phyloP scores from a whole-genome alignment of 495 filamentous ascomycete genomes.

The Trichoderma virens region DNA sequence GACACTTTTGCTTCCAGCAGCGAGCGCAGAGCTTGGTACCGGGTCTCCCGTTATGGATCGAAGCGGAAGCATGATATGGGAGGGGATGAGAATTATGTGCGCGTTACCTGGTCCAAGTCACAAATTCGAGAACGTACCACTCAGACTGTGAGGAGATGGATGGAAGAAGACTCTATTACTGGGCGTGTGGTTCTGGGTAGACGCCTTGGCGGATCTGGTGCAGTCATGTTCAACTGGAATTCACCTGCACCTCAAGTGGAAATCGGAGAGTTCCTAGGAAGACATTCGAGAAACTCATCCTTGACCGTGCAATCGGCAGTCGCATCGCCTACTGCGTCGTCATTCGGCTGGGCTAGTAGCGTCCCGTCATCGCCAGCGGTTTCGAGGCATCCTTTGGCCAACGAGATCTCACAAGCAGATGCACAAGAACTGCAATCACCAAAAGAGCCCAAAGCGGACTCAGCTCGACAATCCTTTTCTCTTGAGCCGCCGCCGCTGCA shows the following conservation, averaged over 20 bases:
- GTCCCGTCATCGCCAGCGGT: conserved; percentile 10
- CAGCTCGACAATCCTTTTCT: background rate
- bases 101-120: conserved; percentile 47
- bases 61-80: conserved; percentile 46
- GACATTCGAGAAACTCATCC: conserved; percentile 12
- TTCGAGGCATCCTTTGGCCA: conserved; percentile 6
- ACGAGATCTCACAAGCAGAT: background rate
- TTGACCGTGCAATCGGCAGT: conserved; percentile 7
- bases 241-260: conserved; percentile 25
- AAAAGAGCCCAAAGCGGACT: background rate
- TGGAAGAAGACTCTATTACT: conserved; percentile 49
- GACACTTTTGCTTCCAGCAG: conserved; percentile 44
- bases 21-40: conserved; percentile 57
- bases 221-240: conserved; percentile 48
- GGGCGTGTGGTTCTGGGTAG: conserved; percentile 41
- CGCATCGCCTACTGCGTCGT: conserved; percentile 17
- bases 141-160: conserved; percentile 51
- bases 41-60: conserved; percentile 48
- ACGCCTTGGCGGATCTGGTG: conserved; percentile 25
- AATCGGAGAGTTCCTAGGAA: conserved; percentile 3
- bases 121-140: conserved; percentile 42
- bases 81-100: conserved; percentile 50
- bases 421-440: background rate
- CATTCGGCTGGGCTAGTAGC: conserved; percentile 31
- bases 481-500: background rate